Conservation (phyloP, 148 eudicot species). For the Silene uniflora region DNA sequence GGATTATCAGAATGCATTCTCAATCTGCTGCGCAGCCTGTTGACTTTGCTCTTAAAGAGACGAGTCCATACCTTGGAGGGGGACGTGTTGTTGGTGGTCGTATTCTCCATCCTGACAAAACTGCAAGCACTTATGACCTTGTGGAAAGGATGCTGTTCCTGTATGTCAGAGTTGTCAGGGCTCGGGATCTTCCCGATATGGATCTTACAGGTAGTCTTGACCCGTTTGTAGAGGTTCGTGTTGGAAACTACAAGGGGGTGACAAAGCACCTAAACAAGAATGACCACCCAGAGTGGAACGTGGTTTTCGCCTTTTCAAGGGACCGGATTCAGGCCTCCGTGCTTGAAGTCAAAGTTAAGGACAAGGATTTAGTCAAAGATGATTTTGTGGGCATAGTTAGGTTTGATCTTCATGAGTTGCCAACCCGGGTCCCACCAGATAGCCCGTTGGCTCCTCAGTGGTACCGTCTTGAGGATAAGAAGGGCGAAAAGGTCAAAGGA, state of each 20-base stretch:
- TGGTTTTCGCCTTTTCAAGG: conserved; percentile 89
- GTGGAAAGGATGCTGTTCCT: conserved; percentile 89
- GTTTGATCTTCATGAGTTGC: conserved; percentile 85
- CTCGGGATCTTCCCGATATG: conserved; percentile 90
- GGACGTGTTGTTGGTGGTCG: conserved; percentile 94
- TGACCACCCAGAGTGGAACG: conserved; percentile 82
- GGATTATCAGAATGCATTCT: conserved; percentile 69
- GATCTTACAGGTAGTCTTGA: conserved; percentile 88
- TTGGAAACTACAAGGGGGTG: conserved; percentile 90
- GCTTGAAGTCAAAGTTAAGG: conserved; percentile 78
- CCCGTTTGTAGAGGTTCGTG: conserved; percentile 79
- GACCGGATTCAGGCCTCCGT: conserved; percentile 84
- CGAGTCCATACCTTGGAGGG: conserved; percentile 95
- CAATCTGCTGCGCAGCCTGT: conserved; percentile 70
- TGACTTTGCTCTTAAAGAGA: conserved; percentile 90
- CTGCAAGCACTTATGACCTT: conserved; percentile 75
- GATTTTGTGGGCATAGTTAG: conserved; percentile 80
- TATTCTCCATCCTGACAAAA: conserved; percentile 60
- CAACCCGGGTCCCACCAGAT: conserved; percentile 90
- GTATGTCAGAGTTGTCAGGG: conserved; percentile 85
- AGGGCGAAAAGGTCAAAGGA: conserved; percentile 70
- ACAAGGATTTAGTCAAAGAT: conserved; percentile 84
- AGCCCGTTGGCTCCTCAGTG: conserved; percentile 95
- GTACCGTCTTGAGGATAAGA: conserved; percentile 89
- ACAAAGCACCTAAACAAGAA: conserved; percentile 82